Conservation (phyloP, 345 rosid species). For the Carallia brachiata region DNA sequence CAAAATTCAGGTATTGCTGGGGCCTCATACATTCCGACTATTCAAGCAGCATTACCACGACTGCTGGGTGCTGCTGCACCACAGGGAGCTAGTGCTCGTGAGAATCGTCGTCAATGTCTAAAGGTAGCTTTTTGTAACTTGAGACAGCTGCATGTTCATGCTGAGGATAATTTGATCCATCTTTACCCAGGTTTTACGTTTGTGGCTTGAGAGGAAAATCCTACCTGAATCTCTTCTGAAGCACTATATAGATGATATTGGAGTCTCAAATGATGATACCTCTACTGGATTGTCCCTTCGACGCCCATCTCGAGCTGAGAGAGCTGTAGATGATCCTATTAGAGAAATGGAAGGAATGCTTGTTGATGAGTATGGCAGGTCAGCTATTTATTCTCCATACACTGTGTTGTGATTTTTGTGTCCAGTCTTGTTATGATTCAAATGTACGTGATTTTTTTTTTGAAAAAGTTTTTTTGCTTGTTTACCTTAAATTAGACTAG, state of each 20-base stretch:
- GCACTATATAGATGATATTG: conserved; percentile 75
- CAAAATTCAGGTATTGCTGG: conserved; percentile 67
- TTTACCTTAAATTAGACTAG: too few species aligned
- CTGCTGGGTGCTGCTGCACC: conserved; percentile 96
- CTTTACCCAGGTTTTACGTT: conserved; percentile 62
- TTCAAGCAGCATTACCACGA: conserved; percentile 91
- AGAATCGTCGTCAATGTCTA: conserved; percentile 94
- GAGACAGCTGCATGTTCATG: not conserved
- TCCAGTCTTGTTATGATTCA: too few species aligned
- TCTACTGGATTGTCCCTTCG: conserved; percentile 58
- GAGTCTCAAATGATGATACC: conserved; percentile 66
- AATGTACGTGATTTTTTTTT: too few species aligned
- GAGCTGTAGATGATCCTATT: conserved; percentile 89
- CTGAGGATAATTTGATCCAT: conserved; percentile 23
- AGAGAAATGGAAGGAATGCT: conserved; percentile 99
- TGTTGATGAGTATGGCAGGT: conserved; percentile 99
- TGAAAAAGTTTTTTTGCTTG: too few species aligned
- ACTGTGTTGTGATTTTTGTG: not conserved
- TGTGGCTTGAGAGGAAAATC: conserved; percentile 91
- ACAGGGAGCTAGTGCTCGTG: conserved; percentile 76
- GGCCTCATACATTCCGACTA: conserved; percentile 74
- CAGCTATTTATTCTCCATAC: conserved; percentile 9
- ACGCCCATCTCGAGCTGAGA: conserved; percentile 90
- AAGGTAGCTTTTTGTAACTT: conserved; percentile 48
- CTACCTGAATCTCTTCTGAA: conserved; percentile 77